phyloP scores from a whole-genome alignment of 78 protist species.

The Dictyostelium capitatum region DNA sequence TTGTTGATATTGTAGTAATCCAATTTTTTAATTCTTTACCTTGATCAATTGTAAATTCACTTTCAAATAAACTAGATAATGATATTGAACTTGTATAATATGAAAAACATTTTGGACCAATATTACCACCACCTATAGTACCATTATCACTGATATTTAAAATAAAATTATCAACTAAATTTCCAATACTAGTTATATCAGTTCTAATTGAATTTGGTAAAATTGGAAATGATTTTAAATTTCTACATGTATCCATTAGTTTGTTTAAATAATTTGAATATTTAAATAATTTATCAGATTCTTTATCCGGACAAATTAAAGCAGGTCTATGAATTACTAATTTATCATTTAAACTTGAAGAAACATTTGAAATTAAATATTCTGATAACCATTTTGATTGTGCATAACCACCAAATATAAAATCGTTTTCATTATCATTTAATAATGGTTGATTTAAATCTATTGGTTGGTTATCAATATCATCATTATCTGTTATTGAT shows the following conservation, averaged over 20 bases:
- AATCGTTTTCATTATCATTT: not conserved
- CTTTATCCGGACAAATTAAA: slow-evolving; percentile 20
- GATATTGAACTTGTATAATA: not conserved
- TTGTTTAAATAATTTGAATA: slow-evolving; percentile 22
- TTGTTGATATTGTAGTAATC: not conserved
- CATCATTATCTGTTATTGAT: not conserved
- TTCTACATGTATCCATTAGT: not conserved
- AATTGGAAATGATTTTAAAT: slow-evolving; percentile 8
- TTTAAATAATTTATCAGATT: too few relatives aligned
- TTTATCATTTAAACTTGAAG: not conserved
- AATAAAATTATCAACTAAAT: not conserved
- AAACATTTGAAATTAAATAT: slow-evolving; percentile 13
- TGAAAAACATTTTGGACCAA: not conserved
- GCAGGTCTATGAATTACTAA: slow-evolving; percentile 52
- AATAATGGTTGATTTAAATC: not conserved
- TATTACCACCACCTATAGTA: not conserved
- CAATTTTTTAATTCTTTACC: not conserved
- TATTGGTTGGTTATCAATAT: not conserved
- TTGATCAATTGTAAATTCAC: not conserved
- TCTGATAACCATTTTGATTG: slow-evolving; percentile 62
- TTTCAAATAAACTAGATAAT: not conserved
- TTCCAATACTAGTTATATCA: slow-evolving; percentile 3
- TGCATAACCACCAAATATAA: slow-evolving; percentile 66
- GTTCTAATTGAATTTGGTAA: not conserved
- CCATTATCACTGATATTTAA: not conserved